Percentiles rank a stretch among this genome's conserved stretches.
phyloP scores from a whole-genome alignment of 345 rosid species.

The Salix suchowensis region DNA sequence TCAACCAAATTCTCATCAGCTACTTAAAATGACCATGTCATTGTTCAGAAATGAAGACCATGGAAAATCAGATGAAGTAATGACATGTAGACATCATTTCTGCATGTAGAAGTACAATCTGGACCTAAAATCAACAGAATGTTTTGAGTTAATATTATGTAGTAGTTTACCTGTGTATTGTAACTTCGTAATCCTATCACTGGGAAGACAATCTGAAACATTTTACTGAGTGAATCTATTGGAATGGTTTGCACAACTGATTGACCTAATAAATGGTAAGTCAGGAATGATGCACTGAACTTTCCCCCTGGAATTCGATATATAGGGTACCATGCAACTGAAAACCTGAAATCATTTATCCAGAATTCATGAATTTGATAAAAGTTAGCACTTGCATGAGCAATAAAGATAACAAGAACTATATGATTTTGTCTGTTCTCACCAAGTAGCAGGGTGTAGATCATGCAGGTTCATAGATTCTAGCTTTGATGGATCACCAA shows the following conservation, averaged over 20 bases:
- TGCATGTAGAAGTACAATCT: neutral
- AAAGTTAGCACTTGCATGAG: neutral
- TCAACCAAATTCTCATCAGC: neutral
- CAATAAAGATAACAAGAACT: neutral
- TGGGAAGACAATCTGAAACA: constrained; percentile 10
- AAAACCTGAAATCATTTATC: constrained; percentile 19
- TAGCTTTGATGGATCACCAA: constrained; percentile 27
- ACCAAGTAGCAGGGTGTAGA: constrained; percentile 33
- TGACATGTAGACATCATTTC: neutral
- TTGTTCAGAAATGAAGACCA: neutral
- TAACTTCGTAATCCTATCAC: constrained; percentile 25
- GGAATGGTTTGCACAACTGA: neutral
- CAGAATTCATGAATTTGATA: neutral
- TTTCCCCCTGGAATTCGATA: constrained; percentile 26
- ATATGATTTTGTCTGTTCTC: neutral
- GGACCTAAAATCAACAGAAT: neutral
- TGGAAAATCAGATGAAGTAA: neutral
- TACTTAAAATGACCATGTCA: neutral
- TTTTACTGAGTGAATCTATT: constrained; percentile 9
- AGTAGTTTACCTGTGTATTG: constrained; percentile 17
- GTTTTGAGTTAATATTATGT: neutral
- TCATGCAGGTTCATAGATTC: constrained; percentile 19
- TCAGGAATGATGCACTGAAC: constrained; percentile 28
- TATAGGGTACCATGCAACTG: constrained; percentile 37
- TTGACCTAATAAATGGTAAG: constrained; percentile 25